Evolutionary conservation across 768 basidiomycete species (phyloP).

Genomic region (Lanmaoa pseudosensibilis): DNA sequence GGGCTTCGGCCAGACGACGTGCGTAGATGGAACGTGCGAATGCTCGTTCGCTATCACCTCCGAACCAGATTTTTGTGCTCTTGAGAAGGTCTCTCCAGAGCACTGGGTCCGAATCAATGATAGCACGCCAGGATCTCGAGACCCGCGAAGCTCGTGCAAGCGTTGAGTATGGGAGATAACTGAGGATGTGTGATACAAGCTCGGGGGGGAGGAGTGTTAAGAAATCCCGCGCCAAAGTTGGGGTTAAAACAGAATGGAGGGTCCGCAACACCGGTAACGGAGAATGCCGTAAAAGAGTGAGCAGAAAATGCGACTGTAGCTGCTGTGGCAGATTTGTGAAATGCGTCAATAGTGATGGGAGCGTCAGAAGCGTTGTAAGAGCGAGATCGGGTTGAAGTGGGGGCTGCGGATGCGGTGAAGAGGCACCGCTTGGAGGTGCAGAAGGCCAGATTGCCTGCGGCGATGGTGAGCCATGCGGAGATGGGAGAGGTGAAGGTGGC

Average conservation of each 20-base stretch:
- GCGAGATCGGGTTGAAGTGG: constrained; percentile 82
- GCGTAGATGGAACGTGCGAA: constrained; percentile 74
- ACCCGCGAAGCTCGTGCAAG: constrained; percentile 88
- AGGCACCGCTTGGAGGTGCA: constrained; percentile 75
- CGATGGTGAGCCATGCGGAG: constrained; percentile 81
- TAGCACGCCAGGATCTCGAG: constrained; percentile 84
- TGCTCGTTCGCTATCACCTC: constrained; percentile 76
- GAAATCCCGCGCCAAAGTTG: constrained; percentile 92
- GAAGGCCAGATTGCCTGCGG: constrained; percentile 78
- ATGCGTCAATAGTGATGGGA: constrained; percentile 79
- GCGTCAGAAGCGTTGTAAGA: constrained; percentile 79
- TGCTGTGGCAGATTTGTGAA: constrained; percentile 78
- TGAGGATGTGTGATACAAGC: constrained; percentile 84
- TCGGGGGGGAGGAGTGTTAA: constrained; percentile 90
- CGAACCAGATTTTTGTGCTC: constrained; percentile 86
- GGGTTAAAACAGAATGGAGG: constrained; percentile 83
- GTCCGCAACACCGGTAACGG: constrained; percentile 89
- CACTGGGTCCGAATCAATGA: constrained; percentile 87
- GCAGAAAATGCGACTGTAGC: constrained; percentile 90
- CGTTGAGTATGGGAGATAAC: constrained; percentile 77
- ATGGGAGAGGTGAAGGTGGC: constrained; percentile 82
- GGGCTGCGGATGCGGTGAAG: constrained; percentile 65
- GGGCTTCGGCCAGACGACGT: constrained; percentile 48
- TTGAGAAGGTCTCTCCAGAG: constrained; percentile 89
- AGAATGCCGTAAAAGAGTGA: constrained; percentile 89